A percentile compares a stretch with the other conserved stretches of the same genome.
Conservation (phyloP, 768 basidiomycete genomes). For the Gymnopilus junonius region DNA sequence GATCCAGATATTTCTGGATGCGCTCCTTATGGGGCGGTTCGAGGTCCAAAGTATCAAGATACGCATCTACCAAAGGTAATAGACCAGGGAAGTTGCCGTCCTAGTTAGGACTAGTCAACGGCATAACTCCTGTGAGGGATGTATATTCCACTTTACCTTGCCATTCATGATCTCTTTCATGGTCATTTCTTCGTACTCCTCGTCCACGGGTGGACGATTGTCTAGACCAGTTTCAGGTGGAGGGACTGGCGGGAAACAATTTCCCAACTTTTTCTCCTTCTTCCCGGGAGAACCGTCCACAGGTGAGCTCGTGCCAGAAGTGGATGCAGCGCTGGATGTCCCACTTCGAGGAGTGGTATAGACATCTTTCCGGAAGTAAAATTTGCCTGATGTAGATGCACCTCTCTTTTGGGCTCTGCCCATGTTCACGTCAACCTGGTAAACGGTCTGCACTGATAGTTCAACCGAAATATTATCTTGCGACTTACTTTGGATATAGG, state of each 20-base stretch:
- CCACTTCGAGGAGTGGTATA: constrained; percentile 59
- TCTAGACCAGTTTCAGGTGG: constrained; percentile 47
- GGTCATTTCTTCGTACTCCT: constrained; percentile 93
- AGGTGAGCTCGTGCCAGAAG: constrained; percentile 45
- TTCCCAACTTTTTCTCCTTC: constrained; percentile 71
- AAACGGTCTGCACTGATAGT: not conserved
- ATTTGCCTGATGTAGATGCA: constrained; percentile 74
- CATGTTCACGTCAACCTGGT: constrained; percentile 98
- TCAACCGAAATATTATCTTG: not conserved
- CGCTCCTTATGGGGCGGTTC: constrained; percentile 58
- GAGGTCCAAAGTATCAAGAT: constrained; percentile 86
- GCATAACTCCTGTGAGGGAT: not conserved
- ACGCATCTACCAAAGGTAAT: constrained; percentile 78
- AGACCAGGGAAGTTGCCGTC: constrained; percentile 76
- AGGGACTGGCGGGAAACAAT: constrained; percentile 73
- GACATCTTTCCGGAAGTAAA: constrained; percentile 89
- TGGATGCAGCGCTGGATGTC: constrained; percentile 50
- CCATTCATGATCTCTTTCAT: constrained; percentile 94
- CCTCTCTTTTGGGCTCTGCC: constrained; percentile 82
- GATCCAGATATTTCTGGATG: constrained; percentile 78
- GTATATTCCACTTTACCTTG: constrained; percentile 57
- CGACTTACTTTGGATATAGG: constrained; percentile 88
- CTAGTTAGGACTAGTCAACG: constrained; percentile 34
- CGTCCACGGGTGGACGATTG: constrained; percentile 54
- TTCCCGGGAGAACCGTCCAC: constrained; percentile 35